These are phyloP conservation scores for Evansstolkia leycettana DNA, from an alignment of 495 filamentous ascomycete genomes.

Conservation along the genomic window DNA sequence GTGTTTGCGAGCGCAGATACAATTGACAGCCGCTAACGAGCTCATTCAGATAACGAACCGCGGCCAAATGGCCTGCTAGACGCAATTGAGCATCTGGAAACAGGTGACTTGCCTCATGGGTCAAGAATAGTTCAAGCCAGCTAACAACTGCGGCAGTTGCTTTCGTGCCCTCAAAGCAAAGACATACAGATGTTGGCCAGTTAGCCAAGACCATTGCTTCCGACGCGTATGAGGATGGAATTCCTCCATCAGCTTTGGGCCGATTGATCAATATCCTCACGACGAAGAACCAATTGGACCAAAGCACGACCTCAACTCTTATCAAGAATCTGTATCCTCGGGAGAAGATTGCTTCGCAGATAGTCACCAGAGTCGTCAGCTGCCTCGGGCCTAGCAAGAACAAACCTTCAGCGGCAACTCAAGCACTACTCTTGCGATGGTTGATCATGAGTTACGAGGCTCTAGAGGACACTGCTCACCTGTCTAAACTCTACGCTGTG, in stretches of 20 bases:
- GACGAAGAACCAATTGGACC: constrained; percentile 56
- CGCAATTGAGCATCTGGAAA: constrained; percentile 30
- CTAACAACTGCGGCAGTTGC: constrained; percentile 21
- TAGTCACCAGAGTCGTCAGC: constrained; percentile 57
- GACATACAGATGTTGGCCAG: constrained; percentile 28
- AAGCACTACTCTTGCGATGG: constrained; percentile 64
- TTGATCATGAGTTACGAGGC: constrained; percentile 66
- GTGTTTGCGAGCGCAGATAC: neutral
- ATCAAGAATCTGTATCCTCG: constrained; percentile 67
- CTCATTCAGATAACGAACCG: constrained; percentile 5
- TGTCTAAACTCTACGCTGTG: constrained; percentile 63
- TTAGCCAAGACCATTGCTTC: constrained; percentile 30
- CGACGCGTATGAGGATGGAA: constrained; percentile 53
- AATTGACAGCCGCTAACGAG: neutral
- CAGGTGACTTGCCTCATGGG: constrained; percentile 15
- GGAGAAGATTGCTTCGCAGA: constrained; percentile 43
- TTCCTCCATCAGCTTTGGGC: constrained; percentile 45
- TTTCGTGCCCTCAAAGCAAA: constrained; percentile 27
- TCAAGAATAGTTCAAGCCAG: no score
- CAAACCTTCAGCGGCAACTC: constrained; percentile 62
- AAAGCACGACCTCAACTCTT: constrained; percentile 52
- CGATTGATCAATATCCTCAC: constrained; percentile 57
- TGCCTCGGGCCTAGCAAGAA: constrained; percentile 65
- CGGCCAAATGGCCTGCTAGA: constrained; percentile 19
- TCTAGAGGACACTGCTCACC: constrained; percentile 48